These are phyloP conservation scores for Pisolithus sp. DNA, from an alignment of 768 basidiomycete species.

Conservation along the genomic window DNA sequence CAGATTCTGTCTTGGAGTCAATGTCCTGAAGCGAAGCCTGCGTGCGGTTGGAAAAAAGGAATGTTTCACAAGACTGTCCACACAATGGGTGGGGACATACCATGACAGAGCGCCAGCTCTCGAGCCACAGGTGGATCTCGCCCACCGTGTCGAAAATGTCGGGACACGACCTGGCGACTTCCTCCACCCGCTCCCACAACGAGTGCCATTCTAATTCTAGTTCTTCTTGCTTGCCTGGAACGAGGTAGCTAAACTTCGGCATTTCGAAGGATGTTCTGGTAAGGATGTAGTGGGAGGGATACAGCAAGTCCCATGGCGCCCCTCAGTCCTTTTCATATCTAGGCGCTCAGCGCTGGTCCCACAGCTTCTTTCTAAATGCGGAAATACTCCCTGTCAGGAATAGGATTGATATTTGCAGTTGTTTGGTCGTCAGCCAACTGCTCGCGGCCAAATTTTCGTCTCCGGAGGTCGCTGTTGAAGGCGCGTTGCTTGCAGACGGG, in stretches of 20 bases:
- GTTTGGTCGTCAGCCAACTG: slow-evolving; percentile 11
- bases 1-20: background rate
- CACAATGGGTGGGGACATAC: background rate
- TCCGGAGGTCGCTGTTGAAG: background rate
- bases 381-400: background rate
- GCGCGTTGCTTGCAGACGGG: background rate
- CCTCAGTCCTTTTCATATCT: background rate
- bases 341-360: background rate
- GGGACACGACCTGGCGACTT: background rate
- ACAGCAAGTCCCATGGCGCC: background rate
- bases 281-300: background rate
- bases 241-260: background rate
- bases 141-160: background rate
- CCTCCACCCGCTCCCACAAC: background rate
- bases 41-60: too few species aligned
- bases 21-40: background rate
- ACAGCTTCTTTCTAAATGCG: background rate
- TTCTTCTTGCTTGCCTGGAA: background rate
- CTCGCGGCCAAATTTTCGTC: slow-evolving; percentile 22
- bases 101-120: background rate
- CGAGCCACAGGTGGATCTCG: background rate
- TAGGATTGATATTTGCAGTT: slow-evolving; percentile 15
- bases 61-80: background rate
- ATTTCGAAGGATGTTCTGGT: background rate
- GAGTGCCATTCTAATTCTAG: background rate